A percentile compares a stretch with the other conserved stretches of the same genome.
Evolutionary conservation across 108 stramenopile genomes (phyloP).

Genomic region (Cyclotella sp.): DNA sequence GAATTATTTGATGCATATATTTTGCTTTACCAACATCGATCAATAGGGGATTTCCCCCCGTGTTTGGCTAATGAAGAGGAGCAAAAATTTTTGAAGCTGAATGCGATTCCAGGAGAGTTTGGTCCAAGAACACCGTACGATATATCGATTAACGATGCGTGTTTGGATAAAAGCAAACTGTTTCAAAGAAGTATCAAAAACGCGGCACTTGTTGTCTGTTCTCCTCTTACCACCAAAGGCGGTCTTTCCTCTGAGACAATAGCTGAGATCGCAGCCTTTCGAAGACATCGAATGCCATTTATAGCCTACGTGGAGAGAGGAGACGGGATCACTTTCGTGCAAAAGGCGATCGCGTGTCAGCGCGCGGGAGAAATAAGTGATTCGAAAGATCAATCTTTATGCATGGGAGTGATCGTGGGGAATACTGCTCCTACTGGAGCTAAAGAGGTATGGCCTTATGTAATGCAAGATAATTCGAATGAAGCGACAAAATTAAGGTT

Average conservation of each 20-base stretch:
- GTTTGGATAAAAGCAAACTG: constrained; percentile 2
- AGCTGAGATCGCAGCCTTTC: constrained; percentile 22
- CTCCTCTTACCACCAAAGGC: constrained; percentile 47
- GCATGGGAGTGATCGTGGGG: constrained; percentile 68
- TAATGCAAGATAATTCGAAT: constrained; percentile 80
- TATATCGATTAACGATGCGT: neutral
- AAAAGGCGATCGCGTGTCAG: constrained; percentile 79
- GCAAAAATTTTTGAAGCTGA: constrained; percentile 4
- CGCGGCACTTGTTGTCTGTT: constrained; percentile 36
- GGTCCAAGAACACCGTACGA: neutral
- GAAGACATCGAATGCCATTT: constrained; percentile 31
- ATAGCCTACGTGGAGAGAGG: constrained; percentile 78
- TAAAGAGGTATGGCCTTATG: constrained; percentile 75
- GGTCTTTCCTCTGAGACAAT: constrained; percentile 39
- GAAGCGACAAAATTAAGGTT: constrained; percentile 57
- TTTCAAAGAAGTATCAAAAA: neutral
- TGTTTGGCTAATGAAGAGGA: neutral
- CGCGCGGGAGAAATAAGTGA: constrained; percentile 48
- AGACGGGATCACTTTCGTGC: constrained; percentile 78
- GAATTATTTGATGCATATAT: constrained; percentile 44
- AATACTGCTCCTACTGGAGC: constrained; percentile 62
- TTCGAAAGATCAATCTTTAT: constrained; percentile 11
- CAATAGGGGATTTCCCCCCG: constrained; percentile 18
- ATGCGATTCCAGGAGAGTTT: constrained; percentile 45
- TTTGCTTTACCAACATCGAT: constrained; percentile 10